A percentile compares a stretch with the other conserved stretches of the same genome.
Conservation (phyloP, 768 basidiomycete species). For the Lentinula raphanica region DNA sequence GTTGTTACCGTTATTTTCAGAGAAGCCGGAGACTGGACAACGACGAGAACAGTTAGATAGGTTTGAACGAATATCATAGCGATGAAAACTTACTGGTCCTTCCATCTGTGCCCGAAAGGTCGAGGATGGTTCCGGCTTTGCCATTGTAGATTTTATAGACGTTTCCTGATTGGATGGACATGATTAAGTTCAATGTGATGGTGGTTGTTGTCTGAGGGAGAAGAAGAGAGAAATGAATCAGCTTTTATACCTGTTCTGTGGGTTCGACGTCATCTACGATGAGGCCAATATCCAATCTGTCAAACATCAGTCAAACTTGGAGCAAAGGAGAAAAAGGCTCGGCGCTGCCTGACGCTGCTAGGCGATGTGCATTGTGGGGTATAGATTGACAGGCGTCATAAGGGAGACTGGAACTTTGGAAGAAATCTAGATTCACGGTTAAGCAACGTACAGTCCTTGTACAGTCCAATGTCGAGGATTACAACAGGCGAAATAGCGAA, state of each 20-base stretch:
- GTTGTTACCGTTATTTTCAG: constrained; percentile 32
- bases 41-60: not conserved
- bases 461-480: not conserved
- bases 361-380: no score
- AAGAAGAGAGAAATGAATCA: not conserved
- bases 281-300: not conserved
- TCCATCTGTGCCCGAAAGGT: constrained; percentile 45
- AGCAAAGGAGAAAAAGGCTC: not conserved
- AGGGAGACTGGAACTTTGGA: no score
- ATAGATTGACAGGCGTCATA: not conserved
- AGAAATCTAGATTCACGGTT: no score
- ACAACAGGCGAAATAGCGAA: not conserved
- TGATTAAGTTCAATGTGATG: not conserved
- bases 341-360: no score
- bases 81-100: constrained; percentile 25
- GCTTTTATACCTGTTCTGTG: not conserved
- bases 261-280: not conserved
- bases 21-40: constrained; percentile 36
- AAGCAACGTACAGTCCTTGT: no score
- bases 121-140: constrained; percentile 36
- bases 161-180: constrained; percentile 3
- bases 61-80: not conserved
- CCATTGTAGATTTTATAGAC: constrained; percentile 32
- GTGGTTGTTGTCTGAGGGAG: not conserved
- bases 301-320: not conserved